Percentiles rank a stretch among this genome's conserved stretches.
phyloP scores from a whole-genome alignment of 495 filamentous ascomycete genomes.

The Neurospora sp. region DNA sequence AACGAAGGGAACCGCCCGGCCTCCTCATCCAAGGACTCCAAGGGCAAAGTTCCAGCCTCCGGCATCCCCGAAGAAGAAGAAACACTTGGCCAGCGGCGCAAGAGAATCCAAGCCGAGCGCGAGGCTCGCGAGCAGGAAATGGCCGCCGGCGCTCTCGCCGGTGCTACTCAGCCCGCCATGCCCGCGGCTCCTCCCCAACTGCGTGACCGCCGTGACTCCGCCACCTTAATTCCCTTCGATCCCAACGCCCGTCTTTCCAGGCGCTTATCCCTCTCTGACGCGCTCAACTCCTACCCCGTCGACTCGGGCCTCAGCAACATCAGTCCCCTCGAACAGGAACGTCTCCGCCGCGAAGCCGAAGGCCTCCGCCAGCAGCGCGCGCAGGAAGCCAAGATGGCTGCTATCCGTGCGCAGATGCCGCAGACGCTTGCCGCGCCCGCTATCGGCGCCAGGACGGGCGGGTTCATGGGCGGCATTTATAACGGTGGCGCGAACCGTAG shows the following conservation, averaged over 20 bases:
- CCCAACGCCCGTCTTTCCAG: constrained; percentile 13
- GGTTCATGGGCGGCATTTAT: constrained; percentile 35
- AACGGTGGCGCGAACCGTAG: not conserved
- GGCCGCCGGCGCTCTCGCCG: constrained; percentile 9
- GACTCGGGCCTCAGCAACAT: constrained; percentile 21
- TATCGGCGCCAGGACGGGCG: constrained; percentile 24
- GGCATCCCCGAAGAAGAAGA: constrained; percentile 56
- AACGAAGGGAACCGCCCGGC: constrained; percentile 13
- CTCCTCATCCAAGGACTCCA: not conserved
- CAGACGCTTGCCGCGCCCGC: constrained; percentile 16
- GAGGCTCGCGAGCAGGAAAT: constrained; percentile 43
- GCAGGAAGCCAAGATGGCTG: constrained; percentile 31
- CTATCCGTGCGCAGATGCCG: constrained; percentile 33
- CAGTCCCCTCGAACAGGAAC: constrained; percentile 26
- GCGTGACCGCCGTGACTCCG: constrained; percentile 6
- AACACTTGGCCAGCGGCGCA: constrained; percentile 78
- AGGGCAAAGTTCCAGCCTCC: constrained; percentile 12
- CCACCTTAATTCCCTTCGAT: constrained; percentile 15
- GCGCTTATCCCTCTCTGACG: constrained; percentile 58
- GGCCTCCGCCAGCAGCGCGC: constrained; percentile 20
- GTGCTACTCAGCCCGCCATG: not conserved
- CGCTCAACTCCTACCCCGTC: constrained; percentile 42
- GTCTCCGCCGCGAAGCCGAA: constrained; percentile 27
- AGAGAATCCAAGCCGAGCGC: constrained; percentile 65
- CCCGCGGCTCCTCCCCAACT: constrained; percentile 7